Conservation (phyloP, 257 asterid genomes). For the Nicotiana attenuata region DNA sequence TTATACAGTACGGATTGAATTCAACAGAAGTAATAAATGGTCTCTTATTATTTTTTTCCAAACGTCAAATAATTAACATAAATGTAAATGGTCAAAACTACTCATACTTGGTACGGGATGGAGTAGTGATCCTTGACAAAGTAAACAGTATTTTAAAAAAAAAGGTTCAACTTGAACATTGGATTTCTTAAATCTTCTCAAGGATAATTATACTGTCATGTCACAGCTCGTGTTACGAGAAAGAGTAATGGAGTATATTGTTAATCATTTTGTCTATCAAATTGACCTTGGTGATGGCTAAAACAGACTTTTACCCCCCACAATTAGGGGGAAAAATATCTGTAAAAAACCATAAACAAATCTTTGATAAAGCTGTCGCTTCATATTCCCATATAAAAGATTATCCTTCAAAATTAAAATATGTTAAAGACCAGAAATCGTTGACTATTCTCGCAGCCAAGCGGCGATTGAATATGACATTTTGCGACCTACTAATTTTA, state of each 20-base stretch:
- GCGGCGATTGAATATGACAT: not conserved
- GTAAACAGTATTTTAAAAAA: not conserved
- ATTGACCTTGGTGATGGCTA: not conserved
- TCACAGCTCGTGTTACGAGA: not conserved
- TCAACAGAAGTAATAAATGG: too few relatives aligned
- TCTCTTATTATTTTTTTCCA: too few relatives aligned
- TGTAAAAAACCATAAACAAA: not conserved
- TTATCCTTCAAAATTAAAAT: not conserved
- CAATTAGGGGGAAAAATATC: too few relatives aligned
- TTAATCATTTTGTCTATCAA: conserved; percentile 6
- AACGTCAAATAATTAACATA: too few relatives aligned
- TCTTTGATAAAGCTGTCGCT: not conserved
- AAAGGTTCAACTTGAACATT: not conserved
- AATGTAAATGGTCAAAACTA: too few relatives aligned
- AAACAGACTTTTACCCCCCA: not conserved
- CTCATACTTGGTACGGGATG: too few relatives aligned
- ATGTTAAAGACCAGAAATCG: not conserved
- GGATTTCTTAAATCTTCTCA: not conserved
- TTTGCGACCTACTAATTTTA: too few relatives aligned
- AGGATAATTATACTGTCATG: not conserved
- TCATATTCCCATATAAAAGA: not conserved
- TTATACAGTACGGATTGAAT: too few relatives aligned
- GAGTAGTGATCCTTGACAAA: not conserved
- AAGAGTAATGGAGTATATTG: not conserved
- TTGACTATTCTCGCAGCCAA: not conserved